Evolutionary conservation across 2,329 filamentous ascomycete species (phyloP), one percentile per base, ranked within the genome.

Genomic region (Ceratocystis huliohia): DNA sequence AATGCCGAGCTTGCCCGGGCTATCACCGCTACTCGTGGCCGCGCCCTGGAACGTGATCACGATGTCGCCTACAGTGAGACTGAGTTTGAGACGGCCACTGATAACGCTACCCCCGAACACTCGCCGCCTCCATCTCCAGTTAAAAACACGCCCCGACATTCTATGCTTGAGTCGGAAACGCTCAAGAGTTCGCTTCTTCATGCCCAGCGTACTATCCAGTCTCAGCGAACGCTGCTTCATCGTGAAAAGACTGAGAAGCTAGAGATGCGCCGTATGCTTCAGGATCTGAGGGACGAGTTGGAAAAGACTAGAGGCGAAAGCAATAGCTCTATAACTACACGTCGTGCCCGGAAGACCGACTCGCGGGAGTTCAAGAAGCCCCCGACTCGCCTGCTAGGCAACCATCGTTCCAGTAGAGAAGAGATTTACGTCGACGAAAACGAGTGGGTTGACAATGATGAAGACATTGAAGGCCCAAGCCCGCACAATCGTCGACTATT

Each of bases 201-300:
- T 74, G 93, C 94, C 48, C 94, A 97, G 75, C 86, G 93, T 67
- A 96, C 96, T 77, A 96, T 99, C 68, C 93, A 97, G 74, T 96
- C 91, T 72, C 84, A 97, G 71, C 91, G 96, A 76, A 91, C 88
- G 74, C 96, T 92, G 72, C 89, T 97, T 61, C 93, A 99, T 75
- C 88, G 94, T 44, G 94, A 99, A 76, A 99, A 97, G 85, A 96
- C 93, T 0, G 94, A 99, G 76, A 99, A 96, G 80, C 84, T 97
- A 33, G 94, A 99, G 76, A 83, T 97, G 65, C 92, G 91, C 76
- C 88, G 93, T 68, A 90, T 99, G 83, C 84, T 97, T 37, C 93
- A 97, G 77, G 94, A 99, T 72, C 88, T 93, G 28, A 86, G 92
- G 45, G 94, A 99, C 73, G 94, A 99, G 72, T 78, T 99, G 33